Percentiles rank a stretch among this genome's conserved stretches.
Conservation (phyloP, 257 asterid species). For the Solanum commersonii region DNA sequence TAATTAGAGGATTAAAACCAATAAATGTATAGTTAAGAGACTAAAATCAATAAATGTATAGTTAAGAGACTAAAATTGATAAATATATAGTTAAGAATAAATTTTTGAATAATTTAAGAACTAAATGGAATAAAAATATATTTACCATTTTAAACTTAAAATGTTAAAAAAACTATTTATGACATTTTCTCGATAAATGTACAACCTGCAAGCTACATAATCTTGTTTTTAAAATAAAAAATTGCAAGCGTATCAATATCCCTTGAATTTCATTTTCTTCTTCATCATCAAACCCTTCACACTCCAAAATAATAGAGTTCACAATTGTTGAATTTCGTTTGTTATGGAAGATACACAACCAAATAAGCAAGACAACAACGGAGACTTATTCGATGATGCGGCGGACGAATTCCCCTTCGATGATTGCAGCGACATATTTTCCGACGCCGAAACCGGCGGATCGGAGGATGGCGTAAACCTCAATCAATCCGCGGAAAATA, state of each 20-base stretch:
- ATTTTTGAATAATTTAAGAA: no score
- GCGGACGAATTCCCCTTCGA: slow-evolving; percentile 39
- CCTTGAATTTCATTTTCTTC: neutral
- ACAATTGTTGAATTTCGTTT: neutral
- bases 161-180: no score
- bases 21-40: no score
- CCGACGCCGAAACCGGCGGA: slow-evolving; percentile 7
- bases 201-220: neutral
- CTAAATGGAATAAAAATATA: no score
- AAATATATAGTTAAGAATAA: no score
- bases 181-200: neutral
- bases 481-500: slow-evolving; percentile 10
- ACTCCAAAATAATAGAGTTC: neutral
- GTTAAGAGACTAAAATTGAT: no score
- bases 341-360: slow-evolving; percentile 29
- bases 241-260: neutral
- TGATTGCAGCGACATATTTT: slow-evolving; percentile 32
- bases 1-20: no score
- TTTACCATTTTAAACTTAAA: no score
- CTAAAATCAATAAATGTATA: no score
- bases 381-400: slow-evolving; percentile 40
- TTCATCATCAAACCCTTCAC: neutral
- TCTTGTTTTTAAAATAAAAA: neutral
- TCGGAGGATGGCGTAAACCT: slow-evolving; percentile 6
- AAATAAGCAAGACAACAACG: neutral